phyloP scores from a whole-genome alignment of 768 basidiomycete species.

The Suillus cothurnatus region DNA sequence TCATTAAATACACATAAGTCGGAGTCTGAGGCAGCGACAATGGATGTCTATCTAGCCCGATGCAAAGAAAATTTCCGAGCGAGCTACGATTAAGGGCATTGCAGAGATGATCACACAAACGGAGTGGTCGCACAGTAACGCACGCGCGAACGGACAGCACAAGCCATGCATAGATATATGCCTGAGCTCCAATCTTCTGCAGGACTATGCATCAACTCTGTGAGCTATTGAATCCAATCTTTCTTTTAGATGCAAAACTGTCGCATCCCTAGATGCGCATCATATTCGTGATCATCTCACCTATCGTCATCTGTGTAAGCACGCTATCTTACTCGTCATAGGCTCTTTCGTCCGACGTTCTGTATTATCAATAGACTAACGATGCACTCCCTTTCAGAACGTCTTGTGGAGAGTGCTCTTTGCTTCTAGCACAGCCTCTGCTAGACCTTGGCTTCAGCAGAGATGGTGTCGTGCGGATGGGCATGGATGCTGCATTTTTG shows the following conservation, averaged over 20 bases:
- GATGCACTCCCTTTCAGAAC: conserved; percentile 80
- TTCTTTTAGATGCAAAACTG: too few relatives aligned
- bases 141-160: too few relatives aligned
- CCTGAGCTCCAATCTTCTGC: background rate
- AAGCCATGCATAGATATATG: too few relatives aligned
- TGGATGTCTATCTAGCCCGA: conserved; percentile 8
- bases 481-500: conserved; percentile 42
- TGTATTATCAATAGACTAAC: conserved; percentile 58
- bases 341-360: conserved; percentile 4
- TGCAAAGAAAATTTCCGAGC: conserved; percentile 21
- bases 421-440: conserved; percentile 73
- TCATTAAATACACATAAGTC: too few relatives aligned
- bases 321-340: background rate
- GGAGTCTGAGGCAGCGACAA: conserved; percentile 13
- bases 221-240: too few relatives aligned
- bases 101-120: conserved; percentile 15
- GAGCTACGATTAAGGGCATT: conserved; percentile 27
- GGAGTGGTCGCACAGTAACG: background rate
- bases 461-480: conserved; percentile 63
- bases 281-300: too few relatives aligned
- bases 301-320: too few relatives aligned
- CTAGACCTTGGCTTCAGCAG: conserved; percentile 69
- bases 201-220: too few relatives aligned
- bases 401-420: conserved; percentile 77
- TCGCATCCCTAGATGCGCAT: too few relatives aligned